Percentiles rank a stretch among this genome's conserved stretches.
Evolutionary conservation across 306 rosid species (phyloP).

Genomic region (Luffa acutangula): DNA sequence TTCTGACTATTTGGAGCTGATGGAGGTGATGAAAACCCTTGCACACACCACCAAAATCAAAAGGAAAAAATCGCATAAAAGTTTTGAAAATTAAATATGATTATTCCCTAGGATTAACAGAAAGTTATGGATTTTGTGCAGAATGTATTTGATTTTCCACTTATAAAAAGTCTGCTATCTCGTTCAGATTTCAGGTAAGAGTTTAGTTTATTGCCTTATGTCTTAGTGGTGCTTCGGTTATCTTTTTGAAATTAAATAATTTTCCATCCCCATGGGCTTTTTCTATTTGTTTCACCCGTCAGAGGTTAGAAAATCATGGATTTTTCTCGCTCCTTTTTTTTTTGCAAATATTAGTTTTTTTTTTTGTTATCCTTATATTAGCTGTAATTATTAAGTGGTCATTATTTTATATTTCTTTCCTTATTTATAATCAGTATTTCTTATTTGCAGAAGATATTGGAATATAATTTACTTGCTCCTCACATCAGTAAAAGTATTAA

Average conservation of each 20-base stretch:
- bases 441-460: neutral
- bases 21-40: constrained; percentile 47
- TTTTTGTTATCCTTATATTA: neutral
- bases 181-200: constrained; percentile 69
- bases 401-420: too few relatives aligned
- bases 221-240: neutral
- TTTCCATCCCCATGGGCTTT: neutral
- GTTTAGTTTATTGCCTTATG: neutral
- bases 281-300: neutral
- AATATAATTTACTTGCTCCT: neutral
- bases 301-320: neutral
- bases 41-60: neutral
- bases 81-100: constrained; percentile 8
- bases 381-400: neutral
- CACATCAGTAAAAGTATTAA: neutral
- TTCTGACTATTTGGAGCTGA: constrained; percentile 78
- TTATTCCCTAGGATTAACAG: constrained; percentile 16
- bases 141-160: constrained; percentile 82
- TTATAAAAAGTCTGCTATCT: constrained; percentile 65
- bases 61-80: constrained; percentile 10
- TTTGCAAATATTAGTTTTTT: neutral
- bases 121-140: constrained; percentile 33
- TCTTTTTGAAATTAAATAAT: neutral
- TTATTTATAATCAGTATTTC: neutral
- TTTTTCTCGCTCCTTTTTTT: neutral